These are phyloP conservation scores for Beta macrorhiza DNA, from an alignment of 179 eudicot genomes.

Conservation along the genomic window DNA sequence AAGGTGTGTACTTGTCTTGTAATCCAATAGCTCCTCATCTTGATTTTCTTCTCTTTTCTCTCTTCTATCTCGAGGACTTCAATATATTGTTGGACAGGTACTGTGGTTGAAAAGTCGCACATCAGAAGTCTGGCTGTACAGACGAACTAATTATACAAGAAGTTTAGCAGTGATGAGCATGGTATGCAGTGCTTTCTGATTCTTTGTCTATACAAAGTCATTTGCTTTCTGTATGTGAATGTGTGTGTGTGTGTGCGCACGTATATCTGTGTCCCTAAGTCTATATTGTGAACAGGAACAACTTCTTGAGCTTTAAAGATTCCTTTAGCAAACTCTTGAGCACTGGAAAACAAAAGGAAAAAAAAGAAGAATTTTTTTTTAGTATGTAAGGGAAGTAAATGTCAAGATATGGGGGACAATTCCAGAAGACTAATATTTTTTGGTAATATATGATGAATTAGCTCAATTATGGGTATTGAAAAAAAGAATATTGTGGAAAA, in stretches of 20 bases:
- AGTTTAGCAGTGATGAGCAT: slow-evolving; percentile 99
- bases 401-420: too few relatives aligned
- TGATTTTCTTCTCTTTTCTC: slow-evolving; percentile 12
- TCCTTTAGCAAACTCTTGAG: neutral
- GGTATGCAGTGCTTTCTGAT: slow-evolving; percentile 44
- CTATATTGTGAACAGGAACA: neutral
- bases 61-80: slow-evolving; percentile 1
- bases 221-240: neutral
- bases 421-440: too few relatives aligned
- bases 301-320: neutral
- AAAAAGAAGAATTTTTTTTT: too few relatives aligned
- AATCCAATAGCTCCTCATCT: neutral
- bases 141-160: slow-evolving; percentile 97
- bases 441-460: neutral
- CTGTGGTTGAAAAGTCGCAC: slow-evolving; percentile 99
- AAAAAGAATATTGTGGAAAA: neutral
- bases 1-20: slow-evolving; percentile 51
- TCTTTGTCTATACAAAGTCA: neutral
- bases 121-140: slow-evolving; percentile 93
- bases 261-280: neutral
- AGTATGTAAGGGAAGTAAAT: too few relatives aligned
- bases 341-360: too few relatives aligned
- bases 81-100: slow-evolving; percentile 45
- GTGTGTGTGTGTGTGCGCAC: too few relatives aligned
- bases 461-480: neutral